Evolutionary conservation across 306 rosid species (phyloP), one percentile per base, ranked within the genome.

Genomic region (Amphicarpaea edgeworthii): DNA sequence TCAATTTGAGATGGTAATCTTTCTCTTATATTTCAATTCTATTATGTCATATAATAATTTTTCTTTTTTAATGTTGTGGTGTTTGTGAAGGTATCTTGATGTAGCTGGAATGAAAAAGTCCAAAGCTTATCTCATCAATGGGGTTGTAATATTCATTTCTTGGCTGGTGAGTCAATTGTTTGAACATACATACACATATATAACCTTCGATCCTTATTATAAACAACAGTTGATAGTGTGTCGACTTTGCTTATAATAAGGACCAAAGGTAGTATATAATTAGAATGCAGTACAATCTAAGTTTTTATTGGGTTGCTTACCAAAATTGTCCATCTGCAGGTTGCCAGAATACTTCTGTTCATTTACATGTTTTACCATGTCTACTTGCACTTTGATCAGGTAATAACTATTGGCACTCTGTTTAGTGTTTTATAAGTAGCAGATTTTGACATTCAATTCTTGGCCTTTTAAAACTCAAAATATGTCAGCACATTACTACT

Each of bases 1-100:
- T 91, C 85, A 94, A 94, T 79, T 90, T 94, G 89, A 87, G 98
- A 94, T 94, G 97, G 98, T 94, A 88, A 74, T 77, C 37, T 74
- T 79, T 30, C 53, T 24, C 43, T 49, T 50, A 19, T 28, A 71
- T 4, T 41, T 72, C 45, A 45, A 43, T 38, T 47, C 28, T 63
- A 15, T 3, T 28, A 21, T 67, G 67, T 64, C 50, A 12, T 72
- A 30, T 6, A 51, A 49, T 34, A 6, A 6, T 28, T 26, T 73
- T 28, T 23, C 41, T 15, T 63, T 55, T 32, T 57, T 81, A 70
- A 82, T 71, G 63, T 32, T 49, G 23, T 7, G 45, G 72, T 74
- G 20, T 42, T 77, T 84, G 45, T 82, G 79, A 84, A 94, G 98
- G 98, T 94, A 87, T 87, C 96, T 94, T 68, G 98, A 91, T 78